Evolutionary conservation across 371 early-diverging fungal species (phyloP).

Genomic region (Actinomucor elegans): DNA sequence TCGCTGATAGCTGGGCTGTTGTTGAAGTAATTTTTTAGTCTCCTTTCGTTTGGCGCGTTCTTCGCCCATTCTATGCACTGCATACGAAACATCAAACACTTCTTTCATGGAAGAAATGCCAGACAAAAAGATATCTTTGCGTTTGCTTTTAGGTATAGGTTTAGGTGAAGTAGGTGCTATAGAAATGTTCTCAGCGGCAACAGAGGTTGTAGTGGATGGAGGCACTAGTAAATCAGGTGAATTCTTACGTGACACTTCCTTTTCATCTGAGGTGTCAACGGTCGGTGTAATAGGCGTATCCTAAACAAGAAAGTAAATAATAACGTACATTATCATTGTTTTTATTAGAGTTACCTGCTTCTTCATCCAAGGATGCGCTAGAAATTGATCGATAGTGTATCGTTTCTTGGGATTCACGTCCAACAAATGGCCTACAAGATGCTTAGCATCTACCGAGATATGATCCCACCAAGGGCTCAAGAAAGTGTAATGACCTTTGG

Average conservation of each 20-base stretch:
- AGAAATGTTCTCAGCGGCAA: constrained; percentile 21
- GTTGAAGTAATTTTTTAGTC: constrained; percentile 5
- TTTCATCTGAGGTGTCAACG: background rate
- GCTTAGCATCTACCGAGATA: constrained; percentile 71
- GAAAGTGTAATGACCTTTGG: constrained; percentile 73
- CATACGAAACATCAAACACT: constrained; percentile 59
- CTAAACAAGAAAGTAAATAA: background rate
- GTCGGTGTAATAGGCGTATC: background rate
- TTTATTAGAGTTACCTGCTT: constrained; percentile 5
- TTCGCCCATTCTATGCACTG: constrained; percentile 63
- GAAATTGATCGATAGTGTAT: constrained; percentile 81
- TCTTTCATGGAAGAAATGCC: constrained; percentile 59
- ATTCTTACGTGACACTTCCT: constrained; percentile 6
- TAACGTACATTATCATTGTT: background rate
- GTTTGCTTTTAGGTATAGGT: constrained; percentile 9
- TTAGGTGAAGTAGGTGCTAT: constrained; percentile 12
- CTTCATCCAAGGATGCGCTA: constrained; percentile 30
- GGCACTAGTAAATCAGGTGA: constrained; percentile 18
- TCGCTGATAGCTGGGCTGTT: background rate
- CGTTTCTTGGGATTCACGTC: constrained; percentile 82
- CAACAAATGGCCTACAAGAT: constrained; percentile 81
- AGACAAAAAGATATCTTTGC: constrained; percentile 38
- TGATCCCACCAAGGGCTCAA: constrained; percentile 91
- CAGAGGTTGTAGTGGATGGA: constrained; percentile 26
- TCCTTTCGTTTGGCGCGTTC: constrained; percentile 34